phyloP scores from a whole-genome alignment of 352 stramenopile genomes.

The Globisporangium cystogenes region DNA sequence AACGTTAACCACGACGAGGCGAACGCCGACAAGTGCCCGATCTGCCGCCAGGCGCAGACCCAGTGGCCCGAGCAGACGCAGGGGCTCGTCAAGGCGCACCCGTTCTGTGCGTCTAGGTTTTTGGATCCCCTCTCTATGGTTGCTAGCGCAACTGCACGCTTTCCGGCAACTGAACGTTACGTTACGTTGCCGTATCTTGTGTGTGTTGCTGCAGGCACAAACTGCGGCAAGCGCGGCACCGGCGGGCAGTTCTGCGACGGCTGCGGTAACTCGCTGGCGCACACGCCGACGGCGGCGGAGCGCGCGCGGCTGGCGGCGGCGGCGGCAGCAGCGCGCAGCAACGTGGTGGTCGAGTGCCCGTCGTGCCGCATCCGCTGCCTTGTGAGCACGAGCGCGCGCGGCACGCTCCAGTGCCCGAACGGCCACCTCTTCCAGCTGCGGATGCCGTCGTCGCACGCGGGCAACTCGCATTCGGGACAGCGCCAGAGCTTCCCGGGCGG shows the following conservation, averaged over 20 bases:
- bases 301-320: constrained; percentile 46
- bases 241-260: constrained; percentile 71
- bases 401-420: constrained; percentile 72
- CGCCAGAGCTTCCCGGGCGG: constrained; percentile 26
- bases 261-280: constrained; percentile 64
- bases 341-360: constrained; percentile 72
- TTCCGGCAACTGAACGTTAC: no score
- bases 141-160: no score
- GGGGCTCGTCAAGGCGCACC: constrained; percentile 80
- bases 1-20: constrained; percentile 89
- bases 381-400: constrained; percentile 61
- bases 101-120: constrained; percentile 67
- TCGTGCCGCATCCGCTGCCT: constrained; percentile 74
- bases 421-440: constrained; percentile 70
- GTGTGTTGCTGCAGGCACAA: constrained; percentile 32
- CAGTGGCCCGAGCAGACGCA: constrained; percentile 84
- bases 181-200: no score
- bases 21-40: constrained; percentile 86
- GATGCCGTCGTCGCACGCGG: constrained; percentile 33
- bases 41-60: constrained; percentile 79
- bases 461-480: constrained; percentile 32
- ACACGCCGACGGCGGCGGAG: constrained; percentile 71
- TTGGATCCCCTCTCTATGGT: no score
- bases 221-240: constrained; percentile 66
- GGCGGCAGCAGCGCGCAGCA: constrained; percentile 45